Conservation (phyloP, 805 yeast species). For the Wilhelminamyces savonicus region DNA sequence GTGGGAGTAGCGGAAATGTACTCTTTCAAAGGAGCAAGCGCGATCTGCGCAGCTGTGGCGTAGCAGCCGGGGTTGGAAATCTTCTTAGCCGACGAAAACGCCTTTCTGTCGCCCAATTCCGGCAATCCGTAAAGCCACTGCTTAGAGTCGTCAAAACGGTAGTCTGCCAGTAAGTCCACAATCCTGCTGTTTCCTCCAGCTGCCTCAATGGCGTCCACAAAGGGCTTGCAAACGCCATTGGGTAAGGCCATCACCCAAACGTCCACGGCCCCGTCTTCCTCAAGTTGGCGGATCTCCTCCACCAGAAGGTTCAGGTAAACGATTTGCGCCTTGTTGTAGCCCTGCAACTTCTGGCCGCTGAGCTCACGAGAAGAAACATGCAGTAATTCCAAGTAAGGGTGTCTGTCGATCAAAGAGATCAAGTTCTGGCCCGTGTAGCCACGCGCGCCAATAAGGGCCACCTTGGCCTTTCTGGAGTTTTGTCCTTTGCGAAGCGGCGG, state of each 20-base stretch:
- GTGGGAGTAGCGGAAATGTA: constrained; percentile 69
- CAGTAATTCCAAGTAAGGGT: constrained; percentile 79
- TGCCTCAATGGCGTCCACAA: constrained; percentile 72
- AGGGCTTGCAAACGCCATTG: constrained; percentile 90
- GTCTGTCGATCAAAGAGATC: constrained; percentile 78
- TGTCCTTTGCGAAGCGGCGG: constrained; percentile 66
- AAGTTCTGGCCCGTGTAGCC: constrained; percentile 96
- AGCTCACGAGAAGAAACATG: constrained; percentile 97
- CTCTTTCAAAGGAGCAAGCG: constrained; percentile 79
- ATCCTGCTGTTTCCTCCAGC: constrained; percentile 71
- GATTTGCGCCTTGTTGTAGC: constrained; percentile 77
- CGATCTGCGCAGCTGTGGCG: constrained; percentile 96
- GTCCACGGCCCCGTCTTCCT: constrained; percentile 72
- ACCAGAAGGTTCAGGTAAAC: constrained; percentile 79
- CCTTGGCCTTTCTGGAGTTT: constrained; percentile 57
- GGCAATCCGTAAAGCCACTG: constrained; percentile 96
- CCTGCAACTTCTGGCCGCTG: constrained; percentile 77
- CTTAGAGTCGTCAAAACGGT: constrained; percentile 82
- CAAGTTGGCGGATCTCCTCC: constrained; percentile 79
- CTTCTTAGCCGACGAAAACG: constrained; percentile 64
- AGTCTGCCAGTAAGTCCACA: constrained; percentile 92
- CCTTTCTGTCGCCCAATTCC: constrained; percentile 68
- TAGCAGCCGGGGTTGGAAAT: constrained; percentile 98
- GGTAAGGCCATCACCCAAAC: constrained; percentile 99
- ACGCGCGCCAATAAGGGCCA: constrained; percentile 97